Base-by-base conservation (phyloP, 495 filamentous ascomycete genomes). In the Pyrenula massariospora region DNA sequence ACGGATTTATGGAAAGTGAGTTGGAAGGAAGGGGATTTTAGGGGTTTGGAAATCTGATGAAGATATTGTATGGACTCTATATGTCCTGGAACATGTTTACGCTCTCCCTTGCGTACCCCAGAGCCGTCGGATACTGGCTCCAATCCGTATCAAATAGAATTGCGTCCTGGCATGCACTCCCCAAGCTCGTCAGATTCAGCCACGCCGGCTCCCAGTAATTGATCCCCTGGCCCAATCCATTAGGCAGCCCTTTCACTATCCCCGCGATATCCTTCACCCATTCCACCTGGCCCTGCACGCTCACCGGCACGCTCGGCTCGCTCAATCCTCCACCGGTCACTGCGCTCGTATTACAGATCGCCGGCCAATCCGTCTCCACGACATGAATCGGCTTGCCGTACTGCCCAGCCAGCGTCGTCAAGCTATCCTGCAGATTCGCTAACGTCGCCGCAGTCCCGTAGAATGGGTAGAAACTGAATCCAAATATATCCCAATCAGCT, bases 191-290 rank as follows among this genome's bases (percentile, higher is more conserved):
- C 64, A 86, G 86, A 48, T 79, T 68, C 49, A 86, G 71, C 84
- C 84, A 88, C 8, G 78, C 83, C 2, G 84, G 85, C 63, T 87
- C 83, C 84, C 85, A 87, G 55, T 86, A 88, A 62, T 85, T 85
- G 48, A 87, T 58, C 31, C 31, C 31, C 15, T 42, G 31, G 0
- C 84, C 84, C 55, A 71, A 23, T 0, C 70, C 71, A 12, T 76
- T 75, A 15, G 31, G 31, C 2, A 79, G 73, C 5, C 66, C 72
- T 1, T 70, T 68, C 48, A 86, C 73, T 3, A 81, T 70, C 15
- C 60, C 66, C 0, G 79, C 82, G 54, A 87, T 64, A 25, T 76
- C 64, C 58, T 75, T 62, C 59, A 86, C 59, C 65, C 78, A 87
- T 1, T 70, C 74, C 25, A 66, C 61, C 71, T 88, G 84, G 1